Percentiles rank a stretch among this genome's conserved stretches.
phyloP scores from a whole-genome alignment of 2,329 filamentous ascomycete species.

The Sphaerulina musiva region DNA sequence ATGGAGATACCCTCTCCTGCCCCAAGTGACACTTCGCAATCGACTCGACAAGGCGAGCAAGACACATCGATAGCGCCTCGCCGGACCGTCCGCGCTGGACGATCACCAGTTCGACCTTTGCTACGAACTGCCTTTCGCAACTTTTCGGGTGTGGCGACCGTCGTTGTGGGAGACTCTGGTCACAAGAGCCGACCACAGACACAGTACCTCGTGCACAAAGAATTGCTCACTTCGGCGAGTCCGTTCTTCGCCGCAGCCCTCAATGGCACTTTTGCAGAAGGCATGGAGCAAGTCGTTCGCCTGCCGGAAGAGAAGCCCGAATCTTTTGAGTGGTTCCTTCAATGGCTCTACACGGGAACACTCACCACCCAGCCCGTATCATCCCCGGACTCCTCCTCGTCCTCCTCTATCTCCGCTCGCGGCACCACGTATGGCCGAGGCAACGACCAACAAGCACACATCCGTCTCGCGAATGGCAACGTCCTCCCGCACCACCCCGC shows the following conservation, averaged over 20 bases:
- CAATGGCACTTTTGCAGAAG: conserved; percentile 43
- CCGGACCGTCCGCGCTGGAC: conserved; percentile 14
- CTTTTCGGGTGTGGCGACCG: conserved; percentile 37
- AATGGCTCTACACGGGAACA: conserved; percentile 46
- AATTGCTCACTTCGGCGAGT: conserved; percentile 42
- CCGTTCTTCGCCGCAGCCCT: conserved; percentile 49
- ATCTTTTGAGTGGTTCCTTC: conserved; percentile 46
- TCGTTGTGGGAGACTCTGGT: conserved; percentile 35
- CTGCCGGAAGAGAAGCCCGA: conserved; percentile 42
- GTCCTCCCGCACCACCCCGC: neutral
- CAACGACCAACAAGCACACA: conserved; percentile 8
- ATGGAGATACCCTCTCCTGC: conserved; percentile 29
- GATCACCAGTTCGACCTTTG: conserved; percentile 28
- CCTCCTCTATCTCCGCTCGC: neutral
- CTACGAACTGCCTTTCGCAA: conserved; percentile 36
- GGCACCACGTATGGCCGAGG: conserved; percentile 3
- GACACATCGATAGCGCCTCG: conserved; percentile 12
- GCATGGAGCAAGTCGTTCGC: conserved; percentile 37
- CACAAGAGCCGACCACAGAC: conserved; percentile 28
- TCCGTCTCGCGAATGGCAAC: conserved; percentile 2
- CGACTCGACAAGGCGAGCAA: conserved; percentile 20
- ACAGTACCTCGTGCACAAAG: conserved; percentile 44
- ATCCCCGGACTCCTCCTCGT: conserved; percentile 1
- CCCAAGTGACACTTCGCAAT: conserved; percentile 21
- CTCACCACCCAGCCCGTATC: conserved; percentile 27